Evolutionary conservation across 1,139 yeast species (phyloP).

Genomic region (Geotrichum phurueaensis): DNA sequence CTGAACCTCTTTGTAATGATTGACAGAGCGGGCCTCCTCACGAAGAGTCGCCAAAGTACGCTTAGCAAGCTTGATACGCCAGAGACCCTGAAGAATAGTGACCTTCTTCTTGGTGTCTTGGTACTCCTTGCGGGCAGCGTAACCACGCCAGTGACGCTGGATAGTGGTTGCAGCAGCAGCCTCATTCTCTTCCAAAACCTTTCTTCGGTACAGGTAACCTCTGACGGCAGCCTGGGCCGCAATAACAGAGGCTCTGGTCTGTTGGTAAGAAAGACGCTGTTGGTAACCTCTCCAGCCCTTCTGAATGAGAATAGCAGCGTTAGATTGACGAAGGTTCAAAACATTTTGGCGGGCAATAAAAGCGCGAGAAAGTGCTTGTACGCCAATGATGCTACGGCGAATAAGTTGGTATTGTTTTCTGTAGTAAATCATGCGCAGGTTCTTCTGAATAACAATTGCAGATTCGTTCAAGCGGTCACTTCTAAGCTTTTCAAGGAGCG

Average conservation of each 20-base stretch:
- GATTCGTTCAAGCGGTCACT: slow-evolving; percentile 69
- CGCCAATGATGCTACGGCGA: slow-evolving; percentile 47
- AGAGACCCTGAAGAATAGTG: slow-evolving; percentile 66
- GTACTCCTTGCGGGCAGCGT: slow-evolving; percentile 45
- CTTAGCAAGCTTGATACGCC: slow-evolving; percentile 71
- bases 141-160: slow-evolving; percentile 65
- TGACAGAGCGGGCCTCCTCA: slow-evolving; percentile 84
- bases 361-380: slow-evolving; percentile 66
- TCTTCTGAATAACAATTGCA: slow-evolving; percentile 82
- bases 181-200: slow-evolving; percentile 44
- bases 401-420: slow-evolving; percentile 56
- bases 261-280: slow-evolving; percentile 45
- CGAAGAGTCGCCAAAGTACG: slow-evolving; percentile 57
- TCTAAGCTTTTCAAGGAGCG: slow-evolving; percentile 78
- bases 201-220: slow-evolving; percentile 55
- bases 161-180: slow-evolving; percentile 61
- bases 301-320: slow-evolving; percentile 70
- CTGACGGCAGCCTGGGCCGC: slow-evolving; percentile 64
- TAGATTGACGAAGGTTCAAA: slow-evolving; percentile 51
- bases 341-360: slow-evolving; percentile 52
- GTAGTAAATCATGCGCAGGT: slow-evolving; percentile 60
- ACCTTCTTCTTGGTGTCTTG: slow-evolving; percentile 46
- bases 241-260: slow-evolving; percentile 47
- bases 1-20: slow-evolving; percentile 83
- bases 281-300: slow-evolving; percentile 61